These are phyloP conservation scores for Kentomonas sorsogonicus DNA, from an alignment of 208 protist species.

Conservation along the genomic window DNA sequence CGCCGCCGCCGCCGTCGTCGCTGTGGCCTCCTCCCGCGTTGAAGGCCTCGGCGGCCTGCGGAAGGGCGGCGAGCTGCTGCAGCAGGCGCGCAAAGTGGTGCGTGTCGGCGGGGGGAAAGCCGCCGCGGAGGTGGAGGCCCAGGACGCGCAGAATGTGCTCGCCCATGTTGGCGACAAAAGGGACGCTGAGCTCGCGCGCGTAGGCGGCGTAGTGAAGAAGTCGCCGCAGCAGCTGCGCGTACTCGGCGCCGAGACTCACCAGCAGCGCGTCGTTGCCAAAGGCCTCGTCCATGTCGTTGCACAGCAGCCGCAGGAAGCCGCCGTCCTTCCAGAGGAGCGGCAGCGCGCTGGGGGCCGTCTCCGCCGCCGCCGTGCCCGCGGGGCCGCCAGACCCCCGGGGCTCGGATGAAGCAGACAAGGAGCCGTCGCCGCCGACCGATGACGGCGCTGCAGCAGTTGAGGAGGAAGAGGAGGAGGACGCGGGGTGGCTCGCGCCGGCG, in stretches of 20 bases:
- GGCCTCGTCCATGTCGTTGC: slow-evolving; percentile 62
- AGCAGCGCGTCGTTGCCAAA: slow-evolving; percentile 50
- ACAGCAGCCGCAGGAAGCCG: slow-evolving; percentile 39
- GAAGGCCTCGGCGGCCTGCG: slow-evolving; percentile 7
- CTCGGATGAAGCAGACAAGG: background rate
- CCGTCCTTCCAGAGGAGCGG: slow-evolving; percentile 75
- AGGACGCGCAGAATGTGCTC: slow-evolving; percentile 30
- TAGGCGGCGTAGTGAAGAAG: slow-evolving; percentile 51
- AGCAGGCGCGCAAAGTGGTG: slow-evolving; percentile 19
- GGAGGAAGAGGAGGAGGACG: too few species aligned
- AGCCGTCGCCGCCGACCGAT: too few species aligned
- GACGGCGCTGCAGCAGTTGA: too few species aligned
- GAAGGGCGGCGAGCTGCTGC: slow-evolving; percentile 13
- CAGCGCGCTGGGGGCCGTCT: slow-evolving; percentile 11
- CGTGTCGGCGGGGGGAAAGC: slow-evolving; percentile 13
- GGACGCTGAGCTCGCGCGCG: slow-evolving; percentile 29
- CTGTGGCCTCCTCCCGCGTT: too few species aligned
- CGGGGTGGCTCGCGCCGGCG: too few species aligned
- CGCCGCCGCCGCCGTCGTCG: background rate
- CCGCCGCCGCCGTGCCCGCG: background rate
- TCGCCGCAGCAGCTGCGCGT: slow-evolving; percentile 39
- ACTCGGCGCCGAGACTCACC: slow-evolving; percentile 53
- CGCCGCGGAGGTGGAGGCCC: too few species aligned
- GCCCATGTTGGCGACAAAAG: slow-evolving; percentile 29
- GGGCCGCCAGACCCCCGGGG: background rate